These are phyloP conservation scores for Paxillus involutus DNA, from an alignment of 768 basidiomycete species.

Conservation along the genomic window DNA sequence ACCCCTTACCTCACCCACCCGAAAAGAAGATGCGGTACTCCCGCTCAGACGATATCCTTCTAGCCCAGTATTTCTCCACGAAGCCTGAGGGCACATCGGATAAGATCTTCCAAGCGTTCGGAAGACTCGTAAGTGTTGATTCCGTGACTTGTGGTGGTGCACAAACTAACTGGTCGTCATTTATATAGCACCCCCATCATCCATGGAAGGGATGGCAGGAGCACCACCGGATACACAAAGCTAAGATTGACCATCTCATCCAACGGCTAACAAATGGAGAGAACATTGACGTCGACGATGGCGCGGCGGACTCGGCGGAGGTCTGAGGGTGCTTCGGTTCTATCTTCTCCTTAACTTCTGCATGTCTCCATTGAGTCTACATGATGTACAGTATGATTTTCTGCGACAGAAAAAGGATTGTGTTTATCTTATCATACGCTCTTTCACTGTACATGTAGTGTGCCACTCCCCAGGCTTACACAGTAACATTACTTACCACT, in stretches of 20 bases:
- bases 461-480: too few species aligned
- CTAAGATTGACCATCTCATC: conserved; percentile 81
- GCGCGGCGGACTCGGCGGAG: conserved; percentile 23
- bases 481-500: too few species aligned
- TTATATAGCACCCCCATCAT: conserved; percentile 76
- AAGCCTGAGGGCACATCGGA: conserved; percentile 83
- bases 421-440: neutral
- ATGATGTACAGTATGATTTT: conserved; percentile 5
- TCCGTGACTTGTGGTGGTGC: neutral
- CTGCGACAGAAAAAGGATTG: neutral
- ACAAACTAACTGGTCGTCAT: neutral
- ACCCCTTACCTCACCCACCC: conserved; percentile 70
- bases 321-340: conserved; percentile 12
- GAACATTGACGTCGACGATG: conserved; percentile 39
- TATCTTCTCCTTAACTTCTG: neutral
- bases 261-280: conserved; percentile 60
- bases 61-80: conserved; percentile 70
- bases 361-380: too few species aligned
- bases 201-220: conserved; percentile 97
- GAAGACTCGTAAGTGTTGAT: conserved; percentile 50
- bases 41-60: conserved; percentile 71
- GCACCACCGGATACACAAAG: conserved; percentile 85
- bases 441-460: too few species aligned
- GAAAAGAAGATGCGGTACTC: conserved; percentile 91
- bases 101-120: conserved; percentile 82